Conservation (phyloP, 2,329 filamentous ascomycete genomes). For the Fusarium piperis region DNA sequence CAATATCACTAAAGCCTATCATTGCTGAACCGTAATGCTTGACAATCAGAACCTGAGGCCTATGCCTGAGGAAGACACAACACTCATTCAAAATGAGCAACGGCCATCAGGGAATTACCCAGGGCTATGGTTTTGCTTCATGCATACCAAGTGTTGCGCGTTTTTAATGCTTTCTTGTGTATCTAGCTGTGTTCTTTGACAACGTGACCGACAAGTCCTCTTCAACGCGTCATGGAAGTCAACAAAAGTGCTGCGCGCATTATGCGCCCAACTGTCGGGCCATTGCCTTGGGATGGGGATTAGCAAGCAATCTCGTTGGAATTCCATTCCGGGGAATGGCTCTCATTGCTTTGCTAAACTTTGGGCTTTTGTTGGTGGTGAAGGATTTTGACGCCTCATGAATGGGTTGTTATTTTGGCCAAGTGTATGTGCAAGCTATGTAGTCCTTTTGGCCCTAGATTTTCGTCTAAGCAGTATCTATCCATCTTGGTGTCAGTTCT, state of each 20-base stretch:
- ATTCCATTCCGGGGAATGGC: not conserved
- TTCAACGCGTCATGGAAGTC: too few relatives aligned
- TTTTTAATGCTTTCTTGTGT: too few relatives aligned
- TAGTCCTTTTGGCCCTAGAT: too few relatives aligned
- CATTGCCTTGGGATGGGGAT: not conserved
- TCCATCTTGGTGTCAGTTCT: not conserved
- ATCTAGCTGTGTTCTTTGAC: too few relatives aligned
- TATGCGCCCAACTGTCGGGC: not conserved
- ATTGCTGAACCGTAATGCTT: not conserved
- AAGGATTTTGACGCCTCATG: not conserved
- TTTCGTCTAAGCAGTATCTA: not conserved
- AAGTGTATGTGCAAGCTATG: not conserved
- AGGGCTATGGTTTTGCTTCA: not conserved
- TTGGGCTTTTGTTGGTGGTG: not conserved
- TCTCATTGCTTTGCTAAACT: not conserved
- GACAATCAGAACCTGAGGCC: not conserved
- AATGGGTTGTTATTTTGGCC: not conserved
- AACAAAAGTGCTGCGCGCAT: not conserved
- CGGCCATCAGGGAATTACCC: not conserved
- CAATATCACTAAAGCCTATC: not conserved
- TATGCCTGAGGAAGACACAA: not conserved
- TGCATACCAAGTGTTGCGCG: not conserved
- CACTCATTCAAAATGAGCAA: not conserved
- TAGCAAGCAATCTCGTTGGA: not conserved
- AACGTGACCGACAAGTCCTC: too few relatives aligned